Conservation (phyloP, 176 grass and related monocot genomes). For the Hordeum marinum region DNA sequence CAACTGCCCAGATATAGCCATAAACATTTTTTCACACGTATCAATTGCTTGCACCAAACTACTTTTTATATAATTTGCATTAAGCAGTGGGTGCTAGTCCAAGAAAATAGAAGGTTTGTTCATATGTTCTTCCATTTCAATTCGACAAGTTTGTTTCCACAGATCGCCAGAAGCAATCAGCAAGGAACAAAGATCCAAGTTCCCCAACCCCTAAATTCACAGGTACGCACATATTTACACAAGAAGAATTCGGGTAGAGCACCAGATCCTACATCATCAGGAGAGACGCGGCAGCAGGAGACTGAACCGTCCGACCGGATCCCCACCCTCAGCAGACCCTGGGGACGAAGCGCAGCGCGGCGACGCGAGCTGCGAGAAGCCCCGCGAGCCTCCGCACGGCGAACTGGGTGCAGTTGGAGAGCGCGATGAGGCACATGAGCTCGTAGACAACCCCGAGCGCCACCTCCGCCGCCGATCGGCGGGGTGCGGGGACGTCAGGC, state of each 20-base stretch:
- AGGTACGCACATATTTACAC: conserved; percentile 27
- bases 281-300: not conserved
- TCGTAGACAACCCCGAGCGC: conserved; percentile 31
- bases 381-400: conserved; percentile 45
- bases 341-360: conserved; percentile 39
- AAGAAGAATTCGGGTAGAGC: not conserved
- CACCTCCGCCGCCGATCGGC: not conserved
- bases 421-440: conserved; percentile 55
- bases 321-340: conserved; percentile 29
- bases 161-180: not conserved
- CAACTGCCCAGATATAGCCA: too few relatives aligned
- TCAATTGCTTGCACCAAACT: not conserved
- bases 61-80: conserved; percentile 4
- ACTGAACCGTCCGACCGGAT: not conserved
- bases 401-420: conserved; percentile 66
- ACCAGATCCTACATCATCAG: not conserved
- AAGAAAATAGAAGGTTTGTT: conserved; percentile 1
- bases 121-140: conserved; percentile 16
- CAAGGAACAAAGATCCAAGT: not conserved
- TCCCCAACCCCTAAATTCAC: not conserved
- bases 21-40: too few relatives aligned
- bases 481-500: not conserved
- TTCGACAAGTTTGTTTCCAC: conserved; percentile 34
- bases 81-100: conserved; percentile 3
- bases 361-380: conserved; percentile 24